Conservation (phyloP, 768 basidiomycete species). For the Chalciporus sphaerocephalus region DNA sequence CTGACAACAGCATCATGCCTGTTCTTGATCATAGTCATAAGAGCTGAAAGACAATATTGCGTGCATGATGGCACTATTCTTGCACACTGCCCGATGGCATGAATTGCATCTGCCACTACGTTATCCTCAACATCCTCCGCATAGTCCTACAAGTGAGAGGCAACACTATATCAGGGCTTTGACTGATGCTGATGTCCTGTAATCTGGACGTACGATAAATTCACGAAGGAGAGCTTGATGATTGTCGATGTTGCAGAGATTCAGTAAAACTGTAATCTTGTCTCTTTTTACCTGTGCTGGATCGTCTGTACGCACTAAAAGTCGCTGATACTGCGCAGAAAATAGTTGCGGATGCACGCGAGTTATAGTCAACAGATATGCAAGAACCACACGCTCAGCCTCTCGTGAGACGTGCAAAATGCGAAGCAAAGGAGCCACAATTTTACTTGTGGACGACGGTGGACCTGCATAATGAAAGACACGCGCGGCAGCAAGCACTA, state of each 20-base stretch:
- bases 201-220: constrained; percentile 60
- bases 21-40: constrained; percentile 79
- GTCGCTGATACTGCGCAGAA: constrained; percentile 54
- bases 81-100: constrained; percentile 76
- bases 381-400: constrained; percentile 68
- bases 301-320: constrained; percentile 70
- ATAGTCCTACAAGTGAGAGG: constrained; percentile 54
- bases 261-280: constrained; percentile 73
- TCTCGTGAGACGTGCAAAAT: constrained; percentile 68
- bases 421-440: constrained; percentile 70
- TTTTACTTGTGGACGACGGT: constrained; percentile 47
- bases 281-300: constrained; percentile 58
- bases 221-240: constrained; percentile 72
- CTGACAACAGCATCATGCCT: constrained; percentile 70
- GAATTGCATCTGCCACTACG: constrained; percentile 69
- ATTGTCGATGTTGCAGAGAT: constrained; percentile 61
- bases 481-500: constrained; percentile 71
- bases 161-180: background rate
- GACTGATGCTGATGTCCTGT: background rate
- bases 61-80: constrained; percentile 61
- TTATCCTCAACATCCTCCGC: constrained; percentile 71
- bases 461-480: constrained; percentile 73
- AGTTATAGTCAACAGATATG: constrained; percentile 65
- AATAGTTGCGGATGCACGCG: constrained; percentile 60
- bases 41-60: constrained; percentile 65